Evolutionary conservation across 78 protist genomes (phyloP), one percentile per base, ranked within the genome.

Genomic region (Mantamonas sphyraenae): DNA sequence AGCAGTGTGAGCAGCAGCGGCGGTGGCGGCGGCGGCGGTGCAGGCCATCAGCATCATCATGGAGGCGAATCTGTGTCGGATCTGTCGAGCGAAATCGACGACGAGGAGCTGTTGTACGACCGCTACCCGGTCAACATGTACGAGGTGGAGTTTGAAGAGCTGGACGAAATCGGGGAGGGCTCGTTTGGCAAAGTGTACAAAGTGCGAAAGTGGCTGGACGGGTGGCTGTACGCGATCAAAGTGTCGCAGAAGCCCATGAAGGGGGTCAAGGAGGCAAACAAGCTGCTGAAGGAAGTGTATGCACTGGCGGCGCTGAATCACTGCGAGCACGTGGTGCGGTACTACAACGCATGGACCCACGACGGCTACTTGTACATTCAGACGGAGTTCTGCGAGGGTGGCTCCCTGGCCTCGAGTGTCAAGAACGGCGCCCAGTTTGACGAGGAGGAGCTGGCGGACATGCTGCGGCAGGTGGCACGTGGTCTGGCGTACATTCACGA

Each of bases 301-400:
- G 73, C 37, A 9, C 56, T 74, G 38, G 73, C 78, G 7, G 9
- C 62, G n/a, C 40, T 62, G 24, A 24, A 16, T 20, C 66, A 76
- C 70, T 1, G 3, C 33, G 20, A 70, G 35, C 8, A 76, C 64
- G 69, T 76, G 37, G 64, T 76, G 42, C 33, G 80, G 17, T 76
- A 76, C 56, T 76, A 28, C 61, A 26, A 73, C 24, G 60, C 73
- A 20, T 76, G 80, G 80, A 2, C 68, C 30, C 76, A 76, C 24
- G 73, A 68, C 24, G 40, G n/a, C 33, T 26, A 28, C 22, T 50
- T 76, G 3, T 70, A 67, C 65, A 30, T 76, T n/a, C 80, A 76
- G 28, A 55, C 64, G 47, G 80, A 76, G 69, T 62, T 8, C 63
- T 74, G 79, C 71, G 4, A 19, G 24, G 76, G 79, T 3, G 79